A percentile compares a stretch with the other conserved stretches of the same genome.
These are phyloP conservation scores for Clarireedia monteithiana DNA, from an alignment of 2,329 filamentous ascomycete species.

Conservation along the genomic window DNA sequence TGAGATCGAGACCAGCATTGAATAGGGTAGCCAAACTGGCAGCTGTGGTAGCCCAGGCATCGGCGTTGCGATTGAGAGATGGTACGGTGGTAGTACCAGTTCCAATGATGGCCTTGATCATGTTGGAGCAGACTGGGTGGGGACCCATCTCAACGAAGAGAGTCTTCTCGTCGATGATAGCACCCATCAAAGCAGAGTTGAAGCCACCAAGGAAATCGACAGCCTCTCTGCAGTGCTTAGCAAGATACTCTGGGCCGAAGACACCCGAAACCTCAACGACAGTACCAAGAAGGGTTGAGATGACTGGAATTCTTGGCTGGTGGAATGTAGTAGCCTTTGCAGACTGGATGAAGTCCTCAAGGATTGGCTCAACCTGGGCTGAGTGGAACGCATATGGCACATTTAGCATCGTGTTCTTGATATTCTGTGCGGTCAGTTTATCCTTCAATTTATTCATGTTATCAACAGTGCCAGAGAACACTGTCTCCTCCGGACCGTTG, in stretches of 20 bases:
- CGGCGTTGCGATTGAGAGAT: constrained; percentile 53
- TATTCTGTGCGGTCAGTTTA: constrained; percentile 40
- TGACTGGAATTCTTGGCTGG: constrained; percentile 48
- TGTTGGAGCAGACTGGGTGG: constrained; percentile 57
- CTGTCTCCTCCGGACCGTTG: constrained; percentile 67
- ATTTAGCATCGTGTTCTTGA: constrained; percentile 53
- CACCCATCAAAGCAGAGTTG: constrained; percentile 26
- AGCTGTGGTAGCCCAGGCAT: constrained; percentile 55
- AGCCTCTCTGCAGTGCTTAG: constrained; percentile 57
- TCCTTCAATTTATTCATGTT: constrained; percentile 44
- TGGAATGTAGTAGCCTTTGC: constrained; percentile 47
- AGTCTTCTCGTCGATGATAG: constrained; percentile 53
- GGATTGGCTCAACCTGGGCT: constrained; percentile 53
- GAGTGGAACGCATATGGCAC: constrained; percentile 62
- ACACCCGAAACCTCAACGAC: constrained; percentile 49
- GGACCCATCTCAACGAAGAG: constrained; percentile 64
- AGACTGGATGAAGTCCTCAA: constrained; percentile 48
- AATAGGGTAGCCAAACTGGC: constrained; percentile 51
- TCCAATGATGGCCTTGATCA: constrained; percentile 49
- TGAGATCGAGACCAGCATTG: constrained; percentile 49
- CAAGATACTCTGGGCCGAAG: constrained; percentile 54
- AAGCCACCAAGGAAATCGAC: constrained; percentile 62
- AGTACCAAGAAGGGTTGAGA: constrained; percentile 58
- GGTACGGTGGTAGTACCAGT: constrained; percentile 44
- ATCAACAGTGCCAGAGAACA: constrained; percentile 53